Evolutionary conservation across 371 early-diverging fungal species (phyloP).

Genomic region (Haplosporangium sp.): DNA sequence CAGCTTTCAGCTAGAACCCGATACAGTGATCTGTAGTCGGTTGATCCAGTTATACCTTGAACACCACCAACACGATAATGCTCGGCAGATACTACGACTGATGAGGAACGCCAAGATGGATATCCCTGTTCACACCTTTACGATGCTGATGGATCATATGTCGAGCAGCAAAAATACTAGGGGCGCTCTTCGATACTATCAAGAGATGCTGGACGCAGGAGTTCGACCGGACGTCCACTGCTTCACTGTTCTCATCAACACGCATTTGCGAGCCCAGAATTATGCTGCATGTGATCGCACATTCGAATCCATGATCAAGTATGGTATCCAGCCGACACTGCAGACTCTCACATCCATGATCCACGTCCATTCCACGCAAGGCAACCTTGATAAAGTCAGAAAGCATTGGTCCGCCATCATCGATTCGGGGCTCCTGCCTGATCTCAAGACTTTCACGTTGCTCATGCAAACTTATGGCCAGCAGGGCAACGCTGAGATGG

Average conservation of each 20-base stretch:
- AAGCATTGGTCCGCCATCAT: conserved; percentile 41
- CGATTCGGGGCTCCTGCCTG: conserved; percentile 30
- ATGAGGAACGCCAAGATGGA: conserved; percentile 31
- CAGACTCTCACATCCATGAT: conserved; percentile 53
- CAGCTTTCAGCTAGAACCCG: conserved; percentile 26
- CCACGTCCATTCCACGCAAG: conserved; percentile 55
- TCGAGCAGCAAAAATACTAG: conserved; percentile 15
- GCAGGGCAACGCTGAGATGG: conserved; percentile 45
- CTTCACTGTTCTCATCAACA: conserved; percentile 63
- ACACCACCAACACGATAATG: conserved; percentile 40
- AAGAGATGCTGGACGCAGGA: conserved; percentile 55
- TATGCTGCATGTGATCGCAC: conserved; percentile 28
- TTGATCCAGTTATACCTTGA: conserved; percentile 44
- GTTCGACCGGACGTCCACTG: conserved; percentile 62
- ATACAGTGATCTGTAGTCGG: conserved; percentile 35
- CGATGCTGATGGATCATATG: conserved; percentile 45
- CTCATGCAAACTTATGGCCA: conserved; percentile 46
- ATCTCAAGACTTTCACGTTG: conserved; percentile 34
- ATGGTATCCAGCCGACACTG: conserved; percentile 26
- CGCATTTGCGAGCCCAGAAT: conserved; percentile 36
- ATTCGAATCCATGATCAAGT: conserved; percentile 33
- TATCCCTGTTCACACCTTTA: conserved; percentile 41
- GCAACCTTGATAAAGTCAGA: conserved; percentile 51
- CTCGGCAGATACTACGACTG: conserved; percentile 28
- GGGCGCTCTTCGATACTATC: conserved; percentile 55